A percentile compares a stretch with the other conserved stretches of the same genome.
Evolutionary conservation across 2,329 filamentous ascomycete species (phyloP).

Genomic region (Xylaria sp.): DNA sequence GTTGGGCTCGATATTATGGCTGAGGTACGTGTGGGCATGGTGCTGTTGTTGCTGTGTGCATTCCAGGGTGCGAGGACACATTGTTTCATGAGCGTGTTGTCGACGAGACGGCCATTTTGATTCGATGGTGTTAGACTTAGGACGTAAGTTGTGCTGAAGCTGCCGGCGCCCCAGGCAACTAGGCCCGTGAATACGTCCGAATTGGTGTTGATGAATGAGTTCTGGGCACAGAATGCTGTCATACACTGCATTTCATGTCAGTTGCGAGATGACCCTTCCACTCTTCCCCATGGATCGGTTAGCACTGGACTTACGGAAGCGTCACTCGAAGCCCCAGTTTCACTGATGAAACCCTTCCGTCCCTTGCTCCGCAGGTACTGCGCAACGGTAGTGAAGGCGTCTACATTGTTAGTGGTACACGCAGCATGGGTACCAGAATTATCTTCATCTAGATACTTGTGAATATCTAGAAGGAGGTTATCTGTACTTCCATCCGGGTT

Average conservation of each 20-base stretch:
- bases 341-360: conserved; percentile 61
- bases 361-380: conserved; percentile 59
- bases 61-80: conserved; percentile 55
- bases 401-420: conserved; percentile 65
- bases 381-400: conserved; percentile 59
- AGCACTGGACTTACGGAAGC: conserved; percentile 49
- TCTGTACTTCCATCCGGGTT: conserved; percentile 69
- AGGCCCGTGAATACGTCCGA: conserved; percentile 60
- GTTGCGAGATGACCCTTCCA: not conserved
- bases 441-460: conserved; percentile 69
- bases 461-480: conserved; percentile 67
- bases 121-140: conserved; percentile 56
- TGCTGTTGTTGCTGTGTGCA: conserved; percentile 28
- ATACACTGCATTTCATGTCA: conserved; percentile 50
- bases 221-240: conserved; percentile 58
- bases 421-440: conserved; percentile 63
- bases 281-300: not conserved
- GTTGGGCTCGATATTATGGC: not conserved
- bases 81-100: conserved; percentile 56
- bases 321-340: conserved; percentile 61
- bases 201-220: conserved; percentile 58
- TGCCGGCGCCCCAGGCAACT: conserved; percentile 59
- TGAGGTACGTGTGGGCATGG: conserved; percentile 9
- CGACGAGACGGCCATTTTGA: conserved; percentile 47
- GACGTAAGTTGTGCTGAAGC: conserved; percentile 55